Evolutionary conservation across 352 stramenopile species (phyloP).

Genomic region (Phytophthora gonapodyides): DNA sequence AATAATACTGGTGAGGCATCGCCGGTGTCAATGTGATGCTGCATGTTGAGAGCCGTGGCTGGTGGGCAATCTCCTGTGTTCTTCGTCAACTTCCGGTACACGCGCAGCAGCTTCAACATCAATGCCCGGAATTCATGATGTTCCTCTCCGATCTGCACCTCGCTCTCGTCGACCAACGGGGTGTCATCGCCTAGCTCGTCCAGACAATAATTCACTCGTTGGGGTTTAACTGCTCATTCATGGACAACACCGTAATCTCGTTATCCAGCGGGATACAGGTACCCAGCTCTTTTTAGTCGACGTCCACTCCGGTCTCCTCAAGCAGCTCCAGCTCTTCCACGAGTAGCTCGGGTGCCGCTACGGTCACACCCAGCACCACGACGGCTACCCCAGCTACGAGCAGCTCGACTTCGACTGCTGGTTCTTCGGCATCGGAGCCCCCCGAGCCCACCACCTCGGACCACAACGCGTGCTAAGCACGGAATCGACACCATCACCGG

Average conservation of each 20-base stretch:
- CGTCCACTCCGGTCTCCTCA: constrained; percentile 3
- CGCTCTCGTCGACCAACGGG: too few species aligned
- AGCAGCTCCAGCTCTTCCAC: constrained; percentile 8
- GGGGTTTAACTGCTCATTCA: constrained; percentile 6
- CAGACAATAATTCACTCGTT: constrained; percentile 1
- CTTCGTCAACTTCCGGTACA: constrained; percentile 3
- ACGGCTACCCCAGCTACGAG: constrained; percentile 3
- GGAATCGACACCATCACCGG: constrained; percentile 9
- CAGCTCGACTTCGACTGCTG: constrained; percentile 8
- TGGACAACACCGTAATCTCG: constrained; percentile 15
- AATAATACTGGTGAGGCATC: constrained; percentile 12
- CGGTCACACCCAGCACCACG: constrained; percentile 1
- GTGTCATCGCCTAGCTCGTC: background rate
- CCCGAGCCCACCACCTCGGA: constrained; percentile 27
- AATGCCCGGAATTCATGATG: too few species aligned
- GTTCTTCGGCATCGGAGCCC: constrained; percentile 18
- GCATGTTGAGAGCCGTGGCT: constrained; percentile 8
- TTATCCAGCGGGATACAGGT: constrained; percentile 17
- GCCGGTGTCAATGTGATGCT: constrained; percentile 29
- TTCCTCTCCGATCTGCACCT: too few species aligned
- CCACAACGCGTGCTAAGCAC: constrained; percentile 30
- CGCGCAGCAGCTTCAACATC: constrained; percentile 15
- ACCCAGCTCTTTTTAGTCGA: constrained; percentile 15
- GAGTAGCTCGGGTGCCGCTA: constrained; percentile 9
- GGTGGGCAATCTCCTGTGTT: constrained; percentile 19